Conservation (phyloP, 805 yeast genomes). For the Saccharomycopsis amapae region DNA sequence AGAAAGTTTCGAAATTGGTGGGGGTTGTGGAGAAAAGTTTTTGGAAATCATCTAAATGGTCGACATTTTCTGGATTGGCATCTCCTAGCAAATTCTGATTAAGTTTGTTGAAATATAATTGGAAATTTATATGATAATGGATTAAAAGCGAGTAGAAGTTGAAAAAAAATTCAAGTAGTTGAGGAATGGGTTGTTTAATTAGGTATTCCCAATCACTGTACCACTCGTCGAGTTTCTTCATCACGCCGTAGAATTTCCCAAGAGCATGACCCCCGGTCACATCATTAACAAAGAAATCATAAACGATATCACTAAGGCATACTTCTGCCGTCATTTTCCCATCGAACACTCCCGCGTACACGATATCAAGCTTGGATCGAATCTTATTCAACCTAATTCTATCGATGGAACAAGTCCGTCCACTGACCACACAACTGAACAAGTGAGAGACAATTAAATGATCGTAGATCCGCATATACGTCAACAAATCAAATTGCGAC, state of each 20-base stretch:
- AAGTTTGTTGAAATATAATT: conserved; percentile 5
- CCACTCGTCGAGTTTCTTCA: conserved; percentile 35
- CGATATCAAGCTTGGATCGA: conserved; percentile 37
- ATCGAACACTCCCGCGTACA: conserved; percentile 50
- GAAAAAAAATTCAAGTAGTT: conserved; percentile 49
- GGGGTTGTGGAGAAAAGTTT: neutral
- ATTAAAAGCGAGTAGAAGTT: conserved; percentile 41
- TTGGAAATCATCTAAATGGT: neutral
- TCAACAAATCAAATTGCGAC: conserved; percentile 38
- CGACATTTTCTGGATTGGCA: neutral
- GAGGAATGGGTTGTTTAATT: conserved; percentile 48
- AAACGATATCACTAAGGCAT: conserved; percentile 25
- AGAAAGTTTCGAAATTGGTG: conserved; percentile 13
- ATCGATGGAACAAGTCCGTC: conserved; percentile 42
- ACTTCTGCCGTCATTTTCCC: conserved; percentile 54
- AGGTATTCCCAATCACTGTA: conserved; percentile 46
- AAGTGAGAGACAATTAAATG: conserved; percentile 45
- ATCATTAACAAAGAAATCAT: conserved; percentile 16
- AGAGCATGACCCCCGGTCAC: neutral
- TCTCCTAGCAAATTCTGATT: conserved; percentile 1
- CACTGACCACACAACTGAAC: conserved; percentile 44
- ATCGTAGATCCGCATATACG: conserved; percentile 46
- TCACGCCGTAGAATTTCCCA: conserved; percentile 26
- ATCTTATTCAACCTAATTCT: conserved; percentile 42
- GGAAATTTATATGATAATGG: conserved; percentile 28